These are phyloP conservation scores for Mucor circinelloides DNA, from an alignment of 371 early-diverging fungal genomes.

Conservation along the genomic window DNA sequence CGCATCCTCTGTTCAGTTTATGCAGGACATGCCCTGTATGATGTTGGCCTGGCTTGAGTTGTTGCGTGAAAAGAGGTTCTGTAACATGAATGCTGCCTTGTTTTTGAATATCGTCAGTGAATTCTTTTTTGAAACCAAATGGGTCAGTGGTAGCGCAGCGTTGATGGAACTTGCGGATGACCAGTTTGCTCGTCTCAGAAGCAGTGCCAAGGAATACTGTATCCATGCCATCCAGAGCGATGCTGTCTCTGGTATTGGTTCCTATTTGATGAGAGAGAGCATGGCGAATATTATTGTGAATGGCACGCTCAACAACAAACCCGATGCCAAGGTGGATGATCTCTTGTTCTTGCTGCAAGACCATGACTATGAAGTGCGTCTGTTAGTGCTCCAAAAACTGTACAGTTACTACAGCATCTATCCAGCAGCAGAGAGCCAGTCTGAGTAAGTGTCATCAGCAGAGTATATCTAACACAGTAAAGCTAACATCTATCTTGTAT, in stretches of 20 bases:
- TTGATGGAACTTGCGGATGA: slow-evolving; percentile 19
- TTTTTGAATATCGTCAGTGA: slow-evolving; percentile 53
- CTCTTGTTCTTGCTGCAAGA: slow-evolving; percentile 36
- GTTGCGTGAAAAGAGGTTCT: slow-evolving; percentile 25
- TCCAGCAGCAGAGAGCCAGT: not conserved
- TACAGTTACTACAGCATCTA: slow-evolving; percentile 11
- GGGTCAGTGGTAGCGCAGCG: slow-evolving; percentile 33
- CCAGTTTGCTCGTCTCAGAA: not conserved
- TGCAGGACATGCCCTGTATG: slow-evolving; percentile 34
- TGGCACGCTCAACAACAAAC: slow-evolving; percentile 23
- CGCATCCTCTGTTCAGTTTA: slow-evolving; percentile 37
- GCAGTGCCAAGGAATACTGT: not conserved
- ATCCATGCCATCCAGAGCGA: slow-evolving; percentile 11
- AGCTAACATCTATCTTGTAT: not conserved
- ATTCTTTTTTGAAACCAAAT: slow-evolving; percentile 54
- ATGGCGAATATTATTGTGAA: slow-evolving; percentile 49
- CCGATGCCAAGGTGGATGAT: slow-evolving; percentile 11
- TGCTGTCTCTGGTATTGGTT: slow-evolving; percentile 43
- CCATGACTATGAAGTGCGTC: slow-evolving; percentile 64
- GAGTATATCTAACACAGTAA: not conserved
- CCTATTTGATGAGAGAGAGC: slow-evolving; percentile 47
- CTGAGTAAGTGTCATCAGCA: not conserved
- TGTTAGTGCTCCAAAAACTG: slow-evolving; percentile 51
- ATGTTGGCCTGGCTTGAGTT: slow-evolving; percentile 24
- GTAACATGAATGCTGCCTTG: slow-evolving; percentile 46